Percentiles rank a stretch among this genome's conserved stretches.
These are phyloP conservation scores for Fagopyrum tataricum DNA, from an alignment of 148 eudicot species.

Conservation along the genomic window DNA sequence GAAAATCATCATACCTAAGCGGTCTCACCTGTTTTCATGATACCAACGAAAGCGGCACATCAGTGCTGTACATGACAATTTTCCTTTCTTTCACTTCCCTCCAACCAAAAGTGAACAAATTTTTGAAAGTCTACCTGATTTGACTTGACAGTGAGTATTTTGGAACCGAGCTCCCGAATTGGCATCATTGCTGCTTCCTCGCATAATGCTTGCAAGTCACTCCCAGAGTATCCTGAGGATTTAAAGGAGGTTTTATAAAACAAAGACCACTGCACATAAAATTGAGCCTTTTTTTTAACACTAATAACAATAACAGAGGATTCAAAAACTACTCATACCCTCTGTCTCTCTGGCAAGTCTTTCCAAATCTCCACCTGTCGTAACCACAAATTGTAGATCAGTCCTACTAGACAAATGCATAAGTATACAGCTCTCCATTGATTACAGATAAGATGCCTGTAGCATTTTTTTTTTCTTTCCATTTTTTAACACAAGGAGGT, in stretches of 20 bases:
- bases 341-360: constrained; percentile 77
- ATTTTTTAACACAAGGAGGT: background rate
- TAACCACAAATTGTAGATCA: constrained; percentile 12
- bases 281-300: background rate
- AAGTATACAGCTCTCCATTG: background rate
- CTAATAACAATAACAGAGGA: background rate
- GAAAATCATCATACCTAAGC: constrained; percentile 65
- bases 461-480: background rate
- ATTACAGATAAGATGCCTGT: background rate
- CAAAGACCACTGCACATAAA: background rate
- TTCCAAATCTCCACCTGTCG: constrained; percentile 75
- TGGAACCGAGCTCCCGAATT: constrained; percentile 88
- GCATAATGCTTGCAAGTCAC: constrained; percentile 95
- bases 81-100: background rate
- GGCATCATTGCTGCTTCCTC: constrained; percentile 99
- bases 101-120: background rate
- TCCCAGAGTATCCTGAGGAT: constrained; percentile 83
- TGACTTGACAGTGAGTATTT: constrained; percentile 72
- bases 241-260: background rate
- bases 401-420: background rate
- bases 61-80: background rate
- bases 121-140: constrained; percentile 48
- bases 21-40: constrained; percentile 55
- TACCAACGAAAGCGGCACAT: background rate
- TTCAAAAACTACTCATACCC: constrained; percentile 39